phyloP scores from a whole-genome alignment of 305 asterid genomes.

The Petunia hybrid region DNA sequence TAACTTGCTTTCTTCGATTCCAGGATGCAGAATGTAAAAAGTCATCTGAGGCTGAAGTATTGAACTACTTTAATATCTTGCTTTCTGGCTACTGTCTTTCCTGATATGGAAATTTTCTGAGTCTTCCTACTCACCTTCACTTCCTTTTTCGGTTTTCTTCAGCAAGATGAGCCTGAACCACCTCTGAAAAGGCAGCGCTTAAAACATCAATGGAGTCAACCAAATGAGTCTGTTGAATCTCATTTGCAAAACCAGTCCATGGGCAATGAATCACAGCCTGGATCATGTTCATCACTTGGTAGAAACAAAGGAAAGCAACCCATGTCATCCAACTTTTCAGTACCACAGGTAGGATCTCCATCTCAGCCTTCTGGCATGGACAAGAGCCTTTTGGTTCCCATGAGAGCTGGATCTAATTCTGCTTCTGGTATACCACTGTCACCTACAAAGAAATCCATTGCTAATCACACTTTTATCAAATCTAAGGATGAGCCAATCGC shows the following conservation, averaged over 20 bases:
- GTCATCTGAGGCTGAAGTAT: conserved; percentile 51
- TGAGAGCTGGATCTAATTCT: conserved; percentile 22
- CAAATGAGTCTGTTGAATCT: conserved; percentile 43
- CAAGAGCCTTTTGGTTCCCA: conserved; percentile 24
- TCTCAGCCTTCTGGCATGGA: conserved; percentile 27
- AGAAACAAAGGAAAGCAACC: conserved; percentile 55
- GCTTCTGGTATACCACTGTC: conserved; percentile 30
- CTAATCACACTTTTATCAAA: conserved; percentile 42
- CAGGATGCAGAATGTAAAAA: conserved; percentile 54
- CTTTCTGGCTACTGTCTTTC: conserved; percentile 5
- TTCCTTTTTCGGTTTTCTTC: conserved; percentile 38
- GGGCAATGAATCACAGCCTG: conserved; percentile 31
- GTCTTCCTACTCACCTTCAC: conserved; percentile 24
- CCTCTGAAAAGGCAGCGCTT: conserved; percentile 60
- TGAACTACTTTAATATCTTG: not conserved
- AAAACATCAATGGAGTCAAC: conserved; percentile 50
- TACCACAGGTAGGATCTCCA: conserved; percentile 42
- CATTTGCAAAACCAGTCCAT: conserved; percentile 41
- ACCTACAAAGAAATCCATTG: conserved; percentile 30
- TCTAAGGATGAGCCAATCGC: conserved; percentile 56
- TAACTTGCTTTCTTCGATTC: conserved; percentile 33
- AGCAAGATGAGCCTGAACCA: conserved; percentile 54
- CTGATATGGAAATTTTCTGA: not conserved
- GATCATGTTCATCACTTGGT: conserved; percentile 37
- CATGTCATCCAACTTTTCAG: conserved; percentile 44